Evolutionary conservation across 176 grass and related monocot species (phyloP), one percentile per base, ranked within the genome.

Genomic region (Bonia amplexicaulis): DNA sequence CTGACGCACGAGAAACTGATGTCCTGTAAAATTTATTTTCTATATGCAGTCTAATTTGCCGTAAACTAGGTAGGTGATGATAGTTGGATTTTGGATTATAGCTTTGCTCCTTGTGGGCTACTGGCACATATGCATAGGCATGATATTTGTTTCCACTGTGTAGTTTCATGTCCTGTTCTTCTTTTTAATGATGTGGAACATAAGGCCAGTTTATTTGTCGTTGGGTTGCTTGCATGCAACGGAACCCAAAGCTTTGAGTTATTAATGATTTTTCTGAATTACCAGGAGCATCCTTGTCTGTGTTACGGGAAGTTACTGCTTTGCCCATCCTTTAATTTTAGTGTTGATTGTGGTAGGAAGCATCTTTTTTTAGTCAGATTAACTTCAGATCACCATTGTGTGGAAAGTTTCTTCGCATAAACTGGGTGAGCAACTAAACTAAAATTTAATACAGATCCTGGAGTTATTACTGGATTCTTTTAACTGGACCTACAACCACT

Each of bases 401-500:
- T 55, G 83, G 35, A 8, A 22, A 5, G 13, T 45, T 55, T 54
- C 20, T 47, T 47, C 8, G 9, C 74, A 75, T 80, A 22, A 69
- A 69, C 77, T 81, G 20, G 23, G 54, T 62, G 17, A 83, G n/a
- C n/a, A 27, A 69, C 29, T 63, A 23, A 62, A 69, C 57, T 83
- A 83, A 19, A 69, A 41, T 53, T 25, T 49, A 71, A 55, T 83
- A 49, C 2, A 9, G 19, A 61, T 48, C n/a, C 39, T 72, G 29
- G 6, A 47, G 40, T 82, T 82, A 61, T 47, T 61, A 61, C 40
- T 73, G 40, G 53, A 71, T 72, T 73, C 16, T 44, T 31, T 82
- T 82, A 58, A 14, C 73, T 35, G 74, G 23, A 47, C 15, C 66
- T 89, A n/a, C 14, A 74, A 74, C n/a, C n/a, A n/a, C n/a, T n/a